A percentile compares a stretch with the other conserved stretches of the same genome.
Conservation (phyloP, 306 rosid species). For the Inga oerstediana region DNA sequence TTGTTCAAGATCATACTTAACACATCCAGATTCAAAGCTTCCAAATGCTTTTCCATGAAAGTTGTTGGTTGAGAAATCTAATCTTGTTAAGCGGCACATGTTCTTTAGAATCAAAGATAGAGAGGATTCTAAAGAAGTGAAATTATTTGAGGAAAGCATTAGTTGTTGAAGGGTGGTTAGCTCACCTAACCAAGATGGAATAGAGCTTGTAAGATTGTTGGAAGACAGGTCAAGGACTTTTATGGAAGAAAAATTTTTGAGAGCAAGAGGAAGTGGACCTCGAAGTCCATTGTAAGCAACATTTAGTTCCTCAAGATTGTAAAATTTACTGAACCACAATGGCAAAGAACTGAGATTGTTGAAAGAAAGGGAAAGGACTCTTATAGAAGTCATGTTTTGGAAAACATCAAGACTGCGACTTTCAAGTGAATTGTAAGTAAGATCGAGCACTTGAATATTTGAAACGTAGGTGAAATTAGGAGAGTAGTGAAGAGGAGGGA, state of each 20-base stretch:
- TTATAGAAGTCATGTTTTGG: background rate
- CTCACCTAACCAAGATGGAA: constrained; percentile 22
- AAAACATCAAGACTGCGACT: background rate
- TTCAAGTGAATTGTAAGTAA: background rate
- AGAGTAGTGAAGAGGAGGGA: background rate
- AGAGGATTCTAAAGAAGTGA: background rate
- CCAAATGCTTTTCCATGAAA: background rate
- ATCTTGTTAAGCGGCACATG: background rate
- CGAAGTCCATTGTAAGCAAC: background rate
- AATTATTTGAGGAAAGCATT: background rate
- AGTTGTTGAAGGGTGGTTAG: background rate
- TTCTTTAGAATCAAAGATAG: background rate
- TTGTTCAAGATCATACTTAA: background rate
- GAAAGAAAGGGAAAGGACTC: background rate
- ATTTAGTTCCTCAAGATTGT: background rate
- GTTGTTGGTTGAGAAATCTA: background rate
- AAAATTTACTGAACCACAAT: background rate
- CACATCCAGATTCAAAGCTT: background rate
- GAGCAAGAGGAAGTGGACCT: constrained; percentile 3
- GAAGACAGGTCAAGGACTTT: background rate
- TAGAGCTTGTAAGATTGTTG: background rate
- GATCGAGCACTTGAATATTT: background rate
- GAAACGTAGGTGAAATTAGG: background rate
- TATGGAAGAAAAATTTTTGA: constrained; percentile 28
- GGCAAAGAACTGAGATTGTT: background rate